Percentiles rank a stretch among this genome's conserved stretches.
phyloP scores from a whole-genome alignment of 371 early-diverging fungal genomes.

The Mortierella sp. region DNA sequence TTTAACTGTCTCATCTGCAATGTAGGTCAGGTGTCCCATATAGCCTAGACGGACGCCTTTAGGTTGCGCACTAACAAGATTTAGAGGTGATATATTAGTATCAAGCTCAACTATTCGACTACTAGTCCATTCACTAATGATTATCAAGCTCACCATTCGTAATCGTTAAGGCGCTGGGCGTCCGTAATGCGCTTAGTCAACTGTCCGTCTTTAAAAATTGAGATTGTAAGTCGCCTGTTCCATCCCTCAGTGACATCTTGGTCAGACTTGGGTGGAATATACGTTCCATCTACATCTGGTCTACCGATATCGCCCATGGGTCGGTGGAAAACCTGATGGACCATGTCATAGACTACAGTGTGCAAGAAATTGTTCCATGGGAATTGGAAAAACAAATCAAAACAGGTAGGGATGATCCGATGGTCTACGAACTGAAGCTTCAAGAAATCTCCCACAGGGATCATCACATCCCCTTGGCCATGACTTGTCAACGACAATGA shows the following conservation, averaged over 20 bases:
- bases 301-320: slow-evolving; percentile 69
- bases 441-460: slow-evolving; percentile 77
- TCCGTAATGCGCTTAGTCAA: slow-evolving; percentile 82
- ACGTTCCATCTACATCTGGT: slow-evolving; percentile 40
- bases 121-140: neutral
- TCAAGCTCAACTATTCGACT: neutral
- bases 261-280: slow-evolving; percentile 44
- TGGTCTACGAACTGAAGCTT: slow-evolving; percentile 75
- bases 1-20: slow-evolving; percentile 94
- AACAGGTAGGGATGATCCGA: slow-evolving; percentile 68
- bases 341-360: slow-evolving; percentile 95
- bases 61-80: slow-evolving; percentile 68
- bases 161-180: slow-evolving; percentile 81
- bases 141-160: slow-evolving; percentile 58
- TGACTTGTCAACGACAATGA: slow-evolving; percentile 17
- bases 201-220: slow-evolving; percentile 84
- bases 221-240: slow-evolving; percentile 43
- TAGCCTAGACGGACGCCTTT: slow-evolving; percentile 94
- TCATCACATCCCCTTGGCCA: slow-evolving; percentile 31
- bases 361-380: slow-evolving; percentile 97
- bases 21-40: slow-evolving; percentile 97
- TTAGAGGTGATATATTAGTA: neutral
- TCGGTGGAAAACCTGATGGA: slow-evolving; percentile 94
- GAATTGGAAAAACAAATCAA: slow-evolving; percentile 88
- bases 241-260: slow-evolving; percentile 49